phyloP scores from a whole-genome alignment of 2,329 filamentous ascomycete species.

The Pseudopyrenochaeta lycopersici region DNA sequence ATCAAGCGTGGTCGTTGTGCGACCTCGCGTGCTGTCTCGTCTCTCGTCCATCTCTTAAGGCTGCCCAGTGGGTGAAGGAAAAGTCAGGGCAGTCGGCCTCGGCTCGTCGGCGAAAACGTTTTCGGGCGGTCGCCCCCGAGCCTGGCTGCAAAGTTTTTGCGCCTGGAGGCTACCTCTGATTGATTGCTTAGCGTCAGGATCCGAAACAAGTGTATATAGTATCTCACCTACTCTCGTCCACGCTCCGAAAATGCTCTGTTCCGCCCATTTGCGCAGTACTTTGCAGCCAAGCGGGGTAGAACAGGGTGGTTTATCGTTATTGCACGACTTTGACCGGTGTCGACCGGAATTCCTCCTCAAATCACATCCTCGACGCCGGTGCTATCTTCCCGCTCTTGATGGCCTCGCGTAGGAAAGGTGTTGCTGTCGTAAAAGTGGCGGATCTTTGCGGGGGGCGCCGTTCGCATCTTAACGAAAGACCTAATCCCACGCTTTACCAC shows the following conservation, averaged over 20 bases:
- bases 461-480: conserved; percentile 5
- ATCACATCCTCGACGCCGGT: background rate
- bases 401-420: background rate
- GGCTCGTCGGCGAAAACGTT: conserved; percentile 13
- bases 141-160: conserved; percentile 14
- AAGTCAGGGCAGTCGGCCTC: conserved; percentile 9
- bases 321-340: background rate
- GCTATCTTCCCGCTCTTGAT: background rate
- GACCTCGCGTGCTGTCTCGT: background rate
- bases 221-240: conserved; percentile 2
- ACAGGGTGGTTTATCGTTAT: background rate
- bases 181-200: conserved; percentile 11
- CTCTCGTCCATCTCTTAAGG: conserved; percentile 15
- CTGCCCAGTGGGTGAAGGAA: conserved; percentile 4
- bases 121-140: conserved; percentile 16
- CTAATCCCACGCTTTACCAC: conserved; percentile 15
- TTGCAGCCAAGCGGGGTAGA: background rate
- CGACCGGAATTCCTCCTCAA: background rate
- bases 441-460: conserved; percentile 15
- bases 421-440: conserved; percentile 20
- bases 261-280: conserved; percentile 3
- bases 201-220: conserved; percentile 10
- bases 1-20: background rate
- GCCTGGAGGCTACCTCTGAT: conserved; percentile 2
- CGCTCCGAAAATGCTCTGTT: background rate